These are phyloP conservation scores for Zygoascus bituminiphila DNA, from an alignment of 805 yeast species.

Conservation along the genomic window DNA sequence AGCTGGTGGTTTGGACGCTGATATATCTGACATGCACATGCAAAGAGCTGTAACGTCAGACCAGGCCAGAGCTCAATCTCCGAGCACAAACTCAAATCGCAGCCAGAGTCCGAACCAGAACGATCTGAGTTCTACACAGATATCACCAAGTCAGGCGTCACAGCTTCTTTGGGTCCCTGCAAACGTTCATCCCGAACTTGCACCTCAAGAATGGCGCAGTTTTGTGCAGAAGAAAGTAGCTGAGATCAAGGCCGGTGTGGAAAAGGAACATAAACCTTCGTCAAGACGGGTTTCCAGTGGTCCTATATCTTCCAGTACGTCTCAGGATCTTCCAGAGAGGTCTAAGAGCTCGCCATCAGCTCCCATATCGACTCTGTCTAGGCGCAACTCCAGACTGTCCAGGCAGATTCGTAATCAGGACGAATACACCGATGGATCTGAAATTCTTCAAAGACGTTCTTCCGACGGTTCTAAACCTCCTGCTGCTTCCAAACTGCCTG, in stretches of 20 bases:
- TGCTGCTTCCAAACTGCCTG: background rate
- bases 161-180: constrained; percentile 91
- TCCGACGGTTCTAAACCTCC: constrained; percentile 7
- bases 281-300: background rate
- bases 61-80: background rate
- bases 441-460: constrained; percentile 23
- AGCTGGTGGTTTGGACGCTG: background rate
- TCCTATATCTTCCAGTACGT: background rate
- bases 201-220: constrained; percentile 66
- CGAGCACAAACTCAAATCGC: background rate
- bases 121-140: background rate
- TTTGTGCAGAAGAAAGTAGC: constrained; percentile 34
- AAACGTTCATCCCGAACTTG: constrained; percentile 84
- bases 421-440: constrained; percentile 27
- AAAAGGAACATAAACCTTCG: constrained; percentile 6
- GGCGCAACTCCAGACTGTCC: constrained; percentile 27
- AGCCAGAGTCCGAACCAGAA: background rate
- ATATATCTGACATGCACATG: background rate
- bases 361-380: background rate
- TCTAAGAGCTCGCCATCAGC: constrained; percentile 2
- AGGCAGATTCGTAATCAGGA: constrained; percentile 29
- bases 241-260: constrained; percentile 24
- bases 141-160: constrained; percentile 16
- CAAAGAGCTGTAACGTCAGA: too few species aligned
- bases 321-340: background rate